These are phyloP conservation scores for Candida pini DNA, from an alignment of 805 yeast genomes.

Conservation along the genomic window DNA sequence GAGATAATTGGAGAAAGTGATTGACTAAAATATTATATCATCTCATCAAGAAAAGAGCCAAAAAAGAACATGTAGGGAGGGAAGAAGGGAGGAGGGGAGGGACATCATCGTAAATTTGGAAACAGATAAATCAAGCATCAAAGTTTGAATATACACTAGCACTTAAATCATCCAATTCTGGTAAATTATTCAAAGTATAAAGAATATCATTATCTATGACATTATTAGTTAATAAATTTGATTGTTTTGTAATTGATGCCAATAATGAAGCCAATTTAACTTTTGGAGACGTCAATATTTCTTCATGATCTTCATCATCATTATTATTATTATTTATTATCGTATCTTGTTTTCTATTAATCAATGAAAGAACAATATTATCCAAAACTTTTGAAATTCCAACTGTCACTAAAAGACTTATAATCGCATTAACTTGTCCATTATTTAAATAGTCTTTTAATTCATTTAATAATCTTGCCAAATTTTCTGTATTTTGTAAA, in stretches of 20 bases:
- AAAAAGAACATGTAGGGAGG: too few species aligned
- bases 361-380: conserved; percentile 29
- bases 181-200: conserved; percentile 40
- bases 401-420: conserved; percentile 34
- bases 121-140: conserved; percentile 19
- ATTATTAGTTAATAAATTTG: conserved; percentile 32
- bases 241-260: conserved; percentile 64
- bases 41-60: too few species aligned
- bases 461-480: conserved; percentile 26
- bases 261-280: conserved; percentile 63
- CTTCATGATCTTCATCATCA: background rate
- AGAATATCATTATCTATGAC: conserved; percentile 27
- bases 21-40: too few species aligned
- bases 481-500: conserved; percentile 19
- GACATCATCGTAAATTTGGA: too few species aligned
- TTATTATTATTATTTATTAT: conserved; percentile 1
- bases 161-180: conserved; percentile 77
- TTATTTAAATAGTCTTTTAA: conserved; percentile 24
- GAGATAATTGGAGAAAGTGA: too few species aligned
- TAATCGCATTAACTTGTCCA: conserved; percentile 25
- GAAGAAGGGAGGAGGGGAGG: too few species aligned
- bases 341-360: conserved; percentile 6
- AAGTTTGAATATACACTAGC: conserved; percentile 88
- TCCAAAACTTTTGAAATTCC: conserved; percentile 45
- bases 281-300: conserved; percentile 7